Base-by-base conservation (phyloP, 192 early-diverging fungal genomes). In the Backusella australiensis region DNA sequence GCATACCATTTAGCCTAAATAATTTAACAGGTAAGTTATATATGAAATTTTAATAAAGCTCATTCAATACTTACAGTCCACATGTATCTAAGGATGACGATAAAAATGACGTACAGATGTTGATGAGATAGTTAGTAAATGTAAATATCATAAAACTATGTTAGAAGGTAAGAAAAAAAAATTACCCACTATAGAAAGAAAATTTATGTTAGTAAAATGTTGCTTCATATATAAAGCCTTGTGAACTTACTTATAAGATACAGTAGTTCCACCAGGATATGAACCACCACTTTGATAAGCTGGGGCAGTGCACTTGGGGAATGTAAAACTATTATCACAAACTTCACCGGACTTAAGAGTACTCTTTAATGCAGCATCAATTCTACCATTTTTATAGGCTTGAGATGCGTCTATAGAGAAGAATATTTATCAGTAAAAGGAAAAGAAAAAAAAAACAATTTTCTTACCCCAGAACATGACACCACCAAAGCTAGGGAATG, bases 401-500 rank as follows among this genome's bases (percentile, higher is more conserved):
- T 83, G 82, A n/a, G 82, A 83, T 9, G 78, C 82, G 73, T 83
- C 80, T 79, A 75, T 34, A 34, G n/a, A 49, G 44, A 66, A 77
- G 0, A 52, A 34, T 12, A 29, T 46, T 56, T 44, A 69, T 49
- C 49, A 36, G n/a, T 35, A 73, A 11, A 59, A 59, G 34, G 53
- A 53, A 59, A 66, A 23, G 53, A 53, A 59, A 66, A 23, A 29
- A 5, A 29, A 23, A 66, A 0, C 4, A 15, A 56, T 1, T 23
- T 44, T 34, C 21, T 69, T 74, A 79, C 78, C 80, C 89, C 89
- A 90, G 21, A 85, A 81, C 89, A 90, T 90, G 21, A 89, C 82
- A 38, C 89, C 89, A 67, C 88, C 89, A 53, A 90, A 85, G 44
- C 81, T 80, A 21, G 74, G 71, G 79, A 87, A 88, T 68, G 78